Conservation (phyloP, 352 stramenopile genomes). For the Plasmopara halstedii region DNA sequence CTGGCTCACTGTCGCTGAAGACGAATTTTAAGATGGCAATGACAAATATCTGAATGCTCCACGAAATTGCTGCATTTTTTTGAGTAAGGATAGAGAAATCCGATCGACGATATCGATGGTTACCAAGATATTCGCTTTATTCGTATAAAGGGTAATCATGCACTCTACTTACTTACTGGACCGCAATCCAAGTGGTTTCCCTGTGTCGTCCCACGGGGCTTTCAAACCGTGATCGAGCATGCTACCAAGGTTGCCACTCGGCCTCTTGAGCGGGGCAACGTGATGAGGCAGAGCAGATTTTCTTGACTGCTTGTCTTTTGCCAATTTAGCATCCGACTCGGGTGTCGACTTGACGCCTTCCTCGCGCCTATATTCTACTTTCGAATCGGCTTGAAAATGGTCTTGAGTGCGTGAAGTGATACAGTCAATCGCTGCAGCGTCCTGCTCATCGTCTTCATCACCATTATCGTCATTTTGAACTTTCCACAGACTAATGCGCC, state of each 20-base stretch:
- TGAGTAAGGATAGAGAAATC: no score
- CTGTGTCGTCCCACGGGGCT: conserved; percentile 73
- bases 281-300: conserved; percentile 77
- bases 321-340: conserved; percentile 35
- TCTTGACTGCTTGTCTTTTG: conserved; percentile 36
- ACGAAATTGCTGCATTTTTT: conserved; percentile 8
- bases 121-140: not conserved
- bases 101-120: not conserved
- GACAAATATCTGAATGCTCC: not conserved
- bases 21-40: conserved; percentile 13
- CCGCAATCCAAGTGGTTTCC: conserved; percentile 56
- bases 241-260: conserved; percentile 45
- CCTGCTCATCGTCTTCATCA: conserved; percentile 35
- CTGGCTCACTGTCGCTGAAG: conserved; percentile 59
- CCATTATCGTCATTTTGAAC: conserved; percentile 61
- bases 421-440: conserved; percentile 23
- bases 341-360: conserved; percentile 43
- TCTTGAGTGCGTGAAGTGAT: conserved; percentile 16
- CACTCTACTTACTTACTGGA: conserved; percentile 23
- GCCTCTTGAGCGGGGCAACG: conserved; percentile 61
- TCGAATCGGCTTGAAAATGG: conserved; percentile 34
- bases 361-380: conserved; percentile 48
- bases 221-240: conserved; percentile 68
- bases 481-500: conserved; percentile 75
- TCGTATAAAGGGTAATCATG: not conserved